A percentile compares a stretch with the other conserved stretches of the same genome.
Conservation (phyloP, 345 rosid species). For the Murraya paniculata region DNA sequence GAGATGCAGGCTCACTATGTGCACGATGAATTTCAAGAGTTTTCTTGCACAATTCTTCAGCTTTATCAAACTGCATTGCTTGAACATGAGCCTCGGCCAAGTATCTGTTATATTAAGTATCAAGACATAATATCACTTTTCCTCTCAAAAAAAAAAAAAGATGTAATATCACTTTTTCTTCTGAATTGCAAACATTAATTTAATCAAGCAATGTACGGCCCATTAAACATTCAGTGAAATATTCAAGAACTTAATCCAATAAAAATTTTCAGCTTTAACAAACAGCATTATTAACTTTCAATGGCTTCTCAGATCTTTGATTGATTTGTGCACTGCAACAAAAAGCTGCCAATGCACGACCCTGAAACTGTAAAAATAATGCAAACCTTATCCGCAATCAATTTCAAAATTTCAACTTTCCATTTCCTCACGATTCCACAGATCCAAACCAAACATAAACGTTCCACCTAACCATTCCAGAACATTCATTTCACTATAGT, state of each 20-base stretch:
- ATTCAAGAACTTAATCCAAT: background rate
- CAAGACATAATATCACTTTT: background rate
- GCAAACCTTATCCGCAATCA: background rate
- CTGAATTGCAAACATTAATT: background rate
- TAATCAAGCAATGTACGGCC: background rate
- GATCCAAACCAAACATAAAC: background rate
- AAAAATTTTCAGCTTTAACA: background rate
- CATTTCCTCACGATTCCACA: background rate
- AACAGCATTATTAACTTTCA: background rate
- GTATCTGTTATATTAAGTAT: slow-evolving; percentile 52
- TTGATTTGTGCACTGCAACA: background rate
- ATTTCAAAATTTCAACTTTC: background rate
- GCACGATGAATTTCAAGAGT: slow-evolving; percentile 95
- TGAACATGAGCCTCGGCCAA: slow-evolving; percentile 98
- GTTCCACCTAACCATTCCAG: background rate
- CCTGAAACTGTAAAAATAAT: background rate
- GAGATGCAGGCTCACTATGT: slow-evolving; percentile 95
- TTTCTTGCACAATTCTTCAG: slow-evolving; percentile 87
- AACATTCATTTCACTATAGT: background rate
- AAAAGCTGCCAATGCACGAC: background rate
- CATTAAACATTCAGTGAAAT: background rate
- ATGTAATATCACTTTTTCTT: background rate
- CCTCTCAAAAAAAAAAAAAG: background rate
- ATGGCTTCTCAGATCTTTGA: background rate
- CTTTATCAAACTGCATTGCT: slow-evolving; percentile 97